Evolutionary conservation across 441 rosid species (phyloP).

Genomic region (Gossypium aridum): DNA sequence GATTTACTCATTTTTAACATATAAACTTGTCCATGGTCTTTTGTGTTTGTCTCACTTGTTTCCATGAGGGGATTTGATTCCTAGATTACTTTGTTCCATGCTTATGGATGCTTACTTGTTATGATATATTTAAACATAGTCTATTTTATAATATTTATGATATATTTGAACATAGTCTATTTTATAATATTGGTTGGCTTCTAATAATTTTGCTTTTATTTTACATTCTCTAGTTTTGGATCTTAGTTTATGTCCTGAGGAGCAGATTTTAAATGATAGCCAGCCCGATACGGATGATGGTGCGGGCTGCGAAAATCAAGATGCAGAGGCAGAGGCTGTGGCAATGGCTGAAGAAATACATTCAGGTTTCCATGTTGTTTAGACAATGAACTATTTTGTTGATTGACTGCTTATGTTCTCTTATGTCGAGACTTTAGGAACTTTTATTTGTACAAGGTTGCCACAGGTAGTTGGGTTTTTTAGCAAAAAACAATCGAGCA

Average conservation of each 20-base stretch:
- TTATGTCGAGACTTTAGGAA: neutral
- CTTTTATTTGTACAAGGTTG: neutral
- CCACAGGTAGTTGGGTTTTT: neutral
- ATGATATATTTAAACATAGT: neutral
- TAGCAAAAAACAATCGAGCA: neutral
- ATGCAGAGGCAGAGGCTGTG: constrained; percentile 65
- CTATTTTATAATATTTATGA: neutral
- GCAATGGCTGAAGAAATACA: constrained; percentile 74
- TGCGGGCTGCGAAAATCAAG: constrained; percentile 59
- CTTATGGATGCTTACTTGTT: neutral
- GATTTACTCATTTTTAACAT: neutral
- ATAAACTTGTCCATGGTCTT: neutral
- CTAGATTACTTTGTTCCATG: neutral
- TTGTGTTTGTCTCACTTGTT: neutral
- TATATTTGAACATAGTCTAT: neutral
- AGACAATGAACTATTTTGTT: neutral
- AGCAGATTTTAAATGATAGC: constrained; percentile 56
- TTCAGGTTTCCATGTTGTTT: constrained; percentile 38
- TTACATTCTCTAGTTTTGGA: constrained; percentile 24
- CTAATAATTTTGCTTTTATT: neutral
- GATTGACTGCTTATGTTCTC: neutral
- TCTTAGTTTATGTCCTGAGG: constrained; percentile 61
- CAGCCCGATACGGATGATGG: constrained; percentile 87
- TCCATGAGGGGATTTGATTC: neutral
- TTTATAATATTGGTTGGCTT: neutral